Evolutionary conservation across 441 rosid species (phyloP).

Genomic region (Brassica hybrid): DNA sequence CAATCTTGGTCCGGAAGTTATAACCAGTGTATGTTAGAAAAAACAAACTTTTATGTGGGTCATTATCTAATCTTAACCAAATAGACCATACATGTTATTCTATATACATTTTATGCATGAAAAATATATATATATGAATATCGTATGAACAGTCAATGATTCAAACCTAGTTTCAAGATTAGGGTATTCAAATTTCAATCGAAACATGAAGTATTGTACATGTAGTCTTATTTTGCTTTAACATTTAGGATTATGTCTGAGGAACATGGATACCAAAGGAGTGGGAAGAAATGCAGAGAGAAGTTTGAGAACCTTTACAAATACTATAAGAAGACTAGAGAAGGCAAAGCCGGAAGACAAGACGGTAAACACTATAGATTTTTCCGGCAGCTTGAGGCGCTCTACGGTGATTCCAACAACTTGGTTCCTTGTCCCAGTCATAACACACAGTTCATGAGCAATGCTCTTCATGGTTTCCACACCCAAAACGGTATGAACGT

Average conservation of each 20-base stretch:
- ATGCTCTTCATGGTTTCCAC: constrained; percentile 47
- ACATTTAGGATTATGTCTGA: constrained; percentile 78
- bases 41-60: constrained; percentile 34
- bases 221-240: not conserved
- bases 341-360: constrained; percentile 95
- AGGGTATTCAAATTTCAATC: constrained; percentile 45
- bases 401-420: constrained; percentile 73
- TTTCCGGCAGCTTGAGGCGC: constrained; percentile 93
- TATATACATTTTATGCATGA: constrained; percentile 11
- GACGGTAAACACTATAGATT: constrained; percentile 95
- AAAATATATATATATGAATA: constrained; percentile 9
- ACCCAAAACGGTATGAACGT: constrained; percentile 39
- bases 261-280: constrained; percentile 94
- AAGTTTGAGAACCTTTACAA: constrained; percentile 95
- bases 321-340: constrained; percentile 93
- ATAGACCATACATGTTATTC: constrained; percentile 11
- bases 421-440: constrained; percentile 48
- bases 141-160: constrained; percentile 18
- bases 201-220: not conserved
- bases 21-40: constrained; percentile 5
- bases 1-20: constrained; percentile 41
- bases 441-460: constrained; percentile 46
- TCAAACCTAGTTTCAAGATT: constrained; percentile 35
- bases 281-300: constrained; percentile 97
- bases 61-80: constrained; percentile 22